Evolutionary conservation across 2,329 filamentous ascomycete species (phyloP).

Genomic region (Nemania sp.): DNA sequence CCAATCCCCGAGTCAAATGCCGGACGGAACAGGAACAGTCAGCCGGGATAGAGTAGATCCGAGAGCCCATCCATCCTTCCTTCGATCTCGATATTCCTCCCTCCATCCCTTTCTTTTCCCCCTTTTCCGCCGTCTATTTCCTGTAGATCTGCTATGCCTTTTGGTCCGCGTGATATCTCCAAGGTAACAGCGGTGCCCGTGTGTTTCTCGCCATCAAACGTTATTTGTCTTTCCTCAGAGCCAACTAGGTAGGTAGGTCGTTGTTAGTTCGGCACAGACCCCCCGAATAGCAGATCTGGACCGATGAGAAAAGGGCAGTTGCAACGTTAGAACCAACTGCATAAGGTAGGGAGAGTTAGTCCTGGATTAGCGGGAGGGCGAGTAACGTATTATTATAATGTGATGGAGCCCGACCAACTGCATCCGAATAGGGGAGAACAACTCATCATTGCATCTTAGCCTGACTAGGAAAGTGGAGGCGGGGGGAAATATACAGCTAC

Average conservation of each 20-base stretch:
- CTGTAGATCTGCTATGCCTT: neutral
- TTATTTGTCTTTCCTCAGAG: neutral
- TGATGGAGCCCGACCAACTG: conserved; percentile 31
- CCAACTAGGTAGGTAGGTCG: neutral
- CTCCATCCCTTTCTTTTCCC: neutral
- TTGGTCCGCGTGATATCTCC: neutral
- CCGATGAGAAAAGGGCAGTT: conserved; percentile 18
- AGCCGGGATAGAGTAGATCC: neutral
- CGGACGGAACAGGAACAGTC: neutral
- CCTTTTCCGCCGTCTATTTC: neutral
- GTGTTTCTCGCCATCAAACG: neutral
- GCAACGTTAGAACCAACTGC: conserved; percentile 40
- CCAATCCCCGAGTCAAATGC: neutral
- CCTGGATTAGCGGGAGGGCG: conserved; percentile 20
- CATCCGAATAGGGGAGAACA: conserved; percentile 33
- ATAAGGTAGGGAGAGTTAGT: conserved; percentile 30
- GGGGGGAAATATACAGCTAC: neutral
- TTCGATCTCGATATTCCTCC: neutral
- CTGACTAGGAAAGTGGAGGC: conserved; percentile 25
- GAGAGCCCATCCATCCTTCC: neutral
- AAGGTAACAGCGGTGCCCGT: neutral
- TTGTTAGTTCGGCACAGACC: neutral
- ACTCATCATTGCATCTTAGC: conserved; percentile 35
- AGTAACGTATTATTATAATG: conserved; percentile 30
- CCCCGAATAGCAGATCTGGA: conserved; percentile 4